Evolutionary conservation across 345 rosid species (phyloP).

Genomic region (Orychophragmus violaceus): DNA sequence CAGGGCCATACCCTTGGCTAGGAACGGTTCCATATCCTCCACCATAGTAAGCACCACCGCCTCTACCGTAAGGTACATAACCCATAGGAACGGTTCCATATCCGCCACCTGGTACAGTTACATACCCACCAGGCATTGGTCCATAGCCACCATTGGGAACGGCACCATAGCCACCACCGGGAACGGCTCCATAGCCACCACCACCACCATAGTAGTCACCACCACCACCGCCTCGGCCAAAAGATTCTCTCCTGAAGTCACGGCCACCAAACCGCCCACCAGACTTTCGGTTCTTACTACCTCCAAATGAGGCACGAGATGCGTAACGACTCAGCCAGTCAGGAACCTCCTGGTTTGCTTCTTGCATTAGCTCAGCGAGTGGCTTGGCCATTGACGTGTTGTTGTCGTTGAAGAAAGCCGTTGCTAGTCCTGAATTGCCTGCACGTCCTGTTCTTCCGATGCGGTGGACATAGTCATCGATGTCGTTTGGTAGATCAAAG

Average conservation of each 20-base stretch:
- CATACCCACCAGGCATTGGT: constrained; percentile 37
- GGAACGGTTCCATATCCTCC: constrained; percentile 39
- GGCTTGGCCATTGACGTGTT: constrained; percentile 63
- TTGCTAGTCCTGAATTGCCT: constrained; percentile 78
- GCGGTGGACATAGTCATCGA: constrained; percentile 95
- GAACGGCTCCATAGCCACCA: no score
- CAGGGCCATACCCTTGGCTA: constrained; percentile 44
- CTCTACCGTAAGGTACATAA: constrained; percentile 37
- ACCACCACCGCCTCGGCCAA: constrained; percentile 52
- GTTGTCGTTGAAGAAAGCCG: constrained; percentile 83
- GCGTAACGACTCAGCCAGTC: constrained; percentile 82
- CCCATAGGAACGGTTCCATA: constrained; percentile 31
- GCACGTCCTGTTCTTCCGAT: constrained; percentile 97
- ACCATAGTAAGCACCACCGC: constrained; percentile 51
- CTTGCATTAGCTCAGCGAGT: constrained; percentile 82
- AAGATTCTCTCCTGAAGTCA: constrained; percentile 74
- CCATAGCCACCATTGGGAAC: constrained; percentile 33
- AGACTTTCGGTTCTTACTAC: constrained; percentile 45
- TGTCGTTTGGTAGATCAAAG: constrained; percentile 94
- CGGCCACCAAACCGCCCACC: constrained; percentile 58
- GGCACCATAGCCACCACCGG: constrained; percentile 59
- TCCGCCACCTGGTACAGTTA: constrained; percentile 36
- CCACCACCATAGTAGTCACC: constrained; percentile 57
- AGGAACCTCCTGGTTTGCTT: constrained; percentile 93
- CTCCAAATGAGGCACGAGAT: constrained; percentile 57